Evolutionary conservation across 768 basidiomycete genomes (phyloP).

Genomic region (Tubosaeta sp.): DNA sequence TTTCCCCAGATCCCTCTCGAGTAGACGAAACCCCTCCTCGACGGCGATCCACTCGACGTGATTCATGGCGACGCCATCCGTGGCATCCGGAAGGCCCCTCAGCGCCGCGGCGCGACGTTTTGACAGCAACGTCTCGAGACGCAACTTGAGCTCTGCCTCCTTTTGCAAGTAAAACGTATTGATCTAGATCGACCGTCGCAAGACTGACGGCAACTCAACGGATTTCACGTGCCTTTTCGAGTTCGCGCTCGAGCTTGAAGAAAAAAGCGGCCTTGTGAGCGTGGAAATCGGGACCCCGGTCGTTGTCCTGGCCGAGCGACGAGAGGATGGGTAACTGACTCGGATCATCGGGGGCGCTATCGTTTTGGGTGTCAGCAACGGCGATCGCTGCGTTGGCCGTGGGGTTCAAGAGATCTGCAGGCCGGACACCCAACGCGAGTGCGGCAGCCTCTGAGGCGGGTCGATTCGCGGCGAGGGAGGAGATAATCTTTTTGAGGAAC

Average conservation of each 20-base stretch:
- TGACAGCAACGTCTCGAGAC: constrained; percentile 88
- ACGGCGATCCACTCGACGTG: constrained; percentile 94
- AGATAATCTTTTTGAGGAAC: constrained; percentile 96
- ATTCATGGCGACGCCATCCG: constrained; percentile 49
- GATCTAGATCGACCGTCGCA: constrained; percentile 53
- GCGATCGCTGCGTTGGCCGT: constrained; percentile 32
- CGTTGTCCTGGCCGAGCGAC: constrained; percentile 59
- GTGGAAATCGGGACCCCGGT: constrained; percentile 80
- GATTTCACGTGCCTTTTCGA: constrained; percentile 75
- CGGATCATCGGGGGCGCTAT: constrained; percentile 35
- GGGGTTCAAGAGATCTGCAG: constrained; percentile 45
- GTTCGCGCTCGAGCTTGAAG: constrained; percentile 95
- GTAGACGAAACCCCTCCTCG: constrained; percentile 90
- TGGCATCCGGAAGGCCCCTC: constrained; percentile 64
- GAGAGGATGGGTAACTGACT: constrained; percentile 58
- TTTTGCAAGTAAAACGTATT: constrained; percentile 97
- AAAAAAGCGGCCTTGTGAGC: constrained; percentile 98
- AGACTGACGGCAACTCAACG: neutral
- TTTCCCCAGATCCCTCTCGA: constrained; percentile 93
- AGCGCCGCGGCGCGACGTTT: constrained; percentile 84
- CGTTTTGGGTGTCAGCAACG: constrained; percentile 13
- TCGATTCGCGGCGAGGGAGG: constrained; percentile 84
- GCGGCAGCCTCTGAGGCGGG: constrained; percentile 89
- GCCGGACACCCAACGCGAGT: constrained; percentile 77
- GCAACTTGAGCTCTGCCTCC: constrained; percentile 88